Evolutionary conservation across 208 protist species (phyloP), one percentile per base, ranked within the genome.

Genomic region (Tritrichomonas foetus): DNA sequence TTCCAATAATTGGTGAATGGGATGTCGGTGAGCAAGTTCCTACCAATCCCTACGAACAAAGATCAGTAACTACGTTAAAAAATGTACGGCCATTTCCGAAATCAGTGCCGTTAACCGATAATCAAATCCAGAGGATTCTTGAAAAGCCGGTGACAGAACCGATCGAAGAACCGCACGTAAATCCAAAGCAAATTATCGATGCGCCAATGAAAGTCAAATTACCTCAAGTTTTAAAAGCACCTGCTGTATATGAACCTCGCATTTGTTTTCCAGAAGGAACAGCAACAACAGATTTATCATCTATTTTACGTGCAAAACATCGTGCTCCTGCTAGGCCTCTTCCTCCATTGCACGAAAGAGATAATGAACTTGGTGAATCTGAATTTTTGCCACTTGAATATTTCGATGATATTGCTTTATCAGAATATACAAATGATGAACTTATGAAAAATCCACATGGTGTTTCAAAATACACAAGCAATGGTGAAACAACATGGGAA

Each of bases 321-420:
- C 33, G 33, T 9, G 30, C 39, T 30, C 74, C 74, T 22, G 74
- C 74, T n/a, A 39, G 50, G 22, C 74, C 74, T 50, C 74, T 82
- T 53, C 74, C 74, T 47, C 74, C 74, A 50, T 41, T 82, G 3
- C 74, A 44, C 47, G 74, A 82, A 30, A 30, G 33, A 82, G 74
- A 82, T 82, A 50, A 33, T 61, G 53, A 61, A 27, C 33, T 82
- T 47, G 41, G 33, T 82, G 74, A 82, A 47, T 22, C 74, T 8
- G 41, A 82, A 82, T 82, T 82, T 50, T 50, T 82, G 8, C 74
- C 74, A 11, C 41, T 82, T 47, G 74, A 82, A 82, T 82, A 82
- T 39, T 82, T 82, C 41, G 74, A 82, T 82, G 74, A 82, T 82
- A 16, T 82, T 30, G 20, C 33, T 14, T 82, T 27, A 47, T 30